Evolutionary conservation across 2,329 filamentous ascomycete species (phyloP), one percentile per base, ranked within the genome.

Genomic region (Diaporthe australafricana): DNA sequence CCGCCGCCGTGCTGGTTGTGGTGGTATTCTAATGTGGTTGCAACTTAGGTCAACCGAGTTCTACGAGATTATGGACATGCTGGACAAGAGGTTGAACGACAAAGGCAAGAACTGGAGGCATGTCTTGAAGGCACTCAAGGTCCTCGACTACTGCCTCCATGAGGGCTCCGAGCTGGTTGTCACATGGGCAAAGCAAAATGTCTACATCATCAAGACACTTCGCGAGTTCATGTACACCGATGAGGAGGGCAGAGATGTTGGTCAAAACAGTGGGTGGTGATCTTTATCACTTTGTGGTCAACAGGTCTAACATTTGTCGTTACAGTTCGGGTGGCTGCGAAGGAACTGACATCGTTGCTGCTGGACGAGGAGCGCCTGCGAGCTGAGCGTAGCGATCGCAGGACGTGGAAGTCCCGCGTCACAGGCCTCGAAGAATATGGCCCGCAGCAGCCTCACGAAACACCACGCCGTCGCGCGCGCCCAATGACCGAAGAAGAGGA

Each of bases 41-140:
- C 42, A 45, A 52, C 50, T 52, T 75, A 97, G 96, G 80, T 95
- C 95, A 45, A 96, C 93, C 83, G 96, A 98, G 82, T 99, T 99
- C 85, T 98, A 98, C 86, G 96, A 99, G 82, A 98, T 99, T 79
- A 98, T 99, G 92, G 96, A 99, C 82, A 99, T 99, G 94, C 88
- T 99, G 76, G 96, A 99, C 84, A 98, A 98, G 87, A 93, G 96
- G 77, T 86, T 99, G 79, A 99, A 99, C 79, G 96, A 99, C 84
- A 98, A 99, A 84, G 96, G 96, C 80, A 99, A 98, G 88, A 99
- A 99, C 82, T 99, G 96, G 96, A 92, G 96, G 78, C 96, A 99
- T 81, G 96, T 99, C 16, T 86, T 99, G 73, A 99, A 99, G 84
- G 97, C 96, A 52, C 87, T 99, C 77, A 99, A 99, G 82, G 96